Percentiles rank a stretch among this genome's conserved stretches.
phyloP scores from a whole-genome alignment of 352 stramenopile genomes.

The Phytophthora kernoviae region DNA sequence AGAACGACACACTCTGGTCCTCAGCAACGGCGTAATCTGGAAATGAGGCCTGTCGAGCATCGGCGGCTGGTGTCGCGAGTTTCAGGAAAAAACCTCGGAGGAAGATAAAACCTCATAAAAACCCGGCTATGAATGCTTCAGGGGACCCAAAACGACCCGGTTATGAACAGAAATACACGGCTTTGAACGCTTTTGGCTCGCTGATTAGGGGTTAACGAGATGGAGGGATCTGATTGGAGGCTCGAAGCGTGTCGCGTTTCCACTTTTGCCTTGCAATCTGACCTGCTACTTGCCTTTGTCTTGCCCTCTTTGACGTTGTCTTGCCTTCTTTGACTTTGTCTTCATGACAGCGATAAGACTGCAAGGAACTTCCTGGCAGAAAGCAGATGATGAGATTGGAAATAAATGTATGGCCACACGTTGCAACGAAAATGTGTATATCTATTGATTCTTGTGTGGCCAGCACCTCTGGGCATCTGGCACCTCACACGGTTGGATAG shows the following conservation, averaged over 20 bases:
- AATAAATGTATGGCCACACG: too few relatives aligned
- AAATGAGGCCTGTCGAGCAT: slow-evolving; percentile 24
- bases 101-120: not conserved
- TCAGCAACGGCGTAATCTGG: slow-evolving; percentile 23
- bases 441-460: too few relatives aligned
- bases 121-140: not conserved
- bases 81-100: not conserved
- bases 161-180: not conserved
- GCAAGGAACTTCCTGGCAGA: too few relatives aligned
- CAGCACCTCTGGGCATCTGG: too few relatives aligned
- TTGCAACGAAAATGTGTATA: too few relatives aligned
- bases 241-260: not conserved
- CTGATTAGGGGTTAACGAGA: not conserved
- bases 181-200: too few relatives aligned
- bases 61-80: slow-evolving; percentile 1
- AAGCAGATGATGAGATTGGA: too few relatives aligned
- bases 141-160: not conserved
- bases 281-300: too few relatives aligned
- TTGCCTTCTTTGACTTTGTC: too few relatives aligned
- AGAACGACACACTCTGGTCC: slow-evolving; percentile 1
- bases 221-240: slow-evolving; percentile 1
- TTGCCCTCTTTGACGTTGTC: too few relatives aligned
- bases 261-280: not conserved
- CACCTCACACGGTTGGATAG: too few relatives aligned
- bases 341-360: too few relatives aligned